Base-by-base conservation (phyloP, 495 filamentous ascomycete genomes). In the Apodospora peruviana region DNA sequence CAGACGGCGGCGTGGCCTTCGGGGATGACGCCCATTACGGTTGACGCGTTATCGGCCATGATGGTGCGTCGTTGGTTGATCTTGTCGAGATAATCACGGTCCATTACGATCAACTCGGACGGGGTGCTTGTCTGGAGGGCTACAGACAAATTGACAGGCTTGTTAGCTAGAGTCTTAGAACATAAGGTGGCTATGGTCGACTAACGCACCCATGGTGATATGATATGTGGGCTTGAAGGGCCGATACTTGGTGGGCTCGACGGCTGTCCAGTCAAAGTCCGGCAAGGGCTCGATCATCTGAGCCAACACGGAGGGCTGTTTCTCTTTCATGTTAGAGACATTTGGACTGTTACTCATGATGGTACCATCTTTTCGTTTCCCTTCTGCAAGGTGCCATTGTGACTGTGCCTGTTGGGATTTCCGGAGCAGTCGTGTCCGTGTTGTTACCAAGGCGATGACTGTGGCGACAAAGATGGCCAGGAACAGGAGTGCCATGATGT, bases 191-290 rank as follows among this genome's bases (percentile, higher is more conserved):
- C 7, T 32, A 4, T 27, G 1, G 40, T 4, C 24, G 17, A 21
- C 36, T 23, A n/a, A 46, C 39, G 3, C 23, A 84, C 85, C 82
- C 85, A 90, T 88, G 1, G 84, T 85, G 47, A 88, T 70, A 52
- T 87, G 74, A 57, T 85, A 88, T 36, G 74, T 85, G 11, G 82
- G 76, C 55, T 83, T 86, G 64, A 88, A 89, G 1, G 82, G 83
- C 8, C 85, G 72, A 10, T 86, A 70, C 42, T 82, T 73, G 2
- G 77, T 47, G 0, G 85, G 86, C 32, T 78, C 68, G n/a, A 74
- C 79, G 0, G 67, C 65, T 40, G 70, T 51, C 75, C 80, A 86
- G 55, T 86, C 62, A 56, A 90, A 88, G 39, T 70, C 61, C 0
- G 62, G 40, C 0, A 88, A 65, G 5, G 84, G 73, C 22, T 74